Evolutionary conservation across 768 basidiomycete genomes (phyloP).

Genomic region (Agrocybe chaxingu): DNA sequence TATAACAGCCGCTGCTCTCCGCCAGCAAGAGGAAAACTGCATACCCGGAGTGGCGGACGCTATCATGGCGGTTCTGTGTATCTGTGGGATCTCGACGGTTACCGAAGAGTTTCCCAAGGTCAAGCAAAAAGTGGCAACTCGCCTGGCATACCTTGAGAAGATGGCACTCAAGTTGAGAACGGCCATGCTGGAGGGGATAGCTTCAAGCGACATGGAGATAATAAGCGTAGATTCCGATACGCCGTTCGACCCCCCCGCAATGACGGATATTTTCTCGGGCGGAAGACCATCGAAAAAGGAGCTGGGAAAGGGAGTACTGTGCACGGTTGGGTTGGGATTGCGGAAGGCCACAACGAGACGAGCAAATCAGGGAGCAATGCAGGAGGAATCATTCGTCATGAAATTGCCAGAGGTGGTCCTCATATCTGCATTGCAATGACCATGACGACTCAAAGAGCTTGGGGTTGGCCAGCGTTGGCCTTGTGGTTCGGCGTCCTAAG

Average conservation of each 20-base stretch:
- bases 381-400: not conserved
- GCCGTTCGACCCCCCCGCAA: not conserved
- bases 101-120: not conserved
- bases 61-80: conserved; percentile 5
- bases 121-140: not conserved
- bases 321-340: conserved; percentile 4
- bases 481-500: too few relatives aligned
- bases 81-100: conserved; percentile 1
- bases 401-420: conserved; percentile 4
- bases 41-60: not conserved
- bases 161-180: not conserved
- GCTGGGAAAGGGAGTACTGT: not conserved
- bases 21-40: not conserved
- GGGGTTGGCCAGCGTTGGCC: too few relatives aligned
- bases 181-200: conserved; percentile 1
- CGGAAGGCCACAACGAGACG: not conserved
- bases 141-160: not conserved
- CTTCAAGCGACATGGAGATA: conserved; percentile 10
- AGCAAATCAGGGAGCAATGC: not conserved
- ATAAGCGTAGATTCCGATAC: not conserved
- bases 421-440: not conserved
- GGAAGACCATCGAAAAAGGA: not conserved
- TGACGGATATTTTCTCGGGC: conserved; percentile 2
- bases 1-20: conserved; percentile 3
- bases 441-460: not conserved